Evolutionary conservation across 306 rosid genomes (phyloP), one percentile per base, ranked within the genome.

Genomic region (Vicia sativa): DNA sequence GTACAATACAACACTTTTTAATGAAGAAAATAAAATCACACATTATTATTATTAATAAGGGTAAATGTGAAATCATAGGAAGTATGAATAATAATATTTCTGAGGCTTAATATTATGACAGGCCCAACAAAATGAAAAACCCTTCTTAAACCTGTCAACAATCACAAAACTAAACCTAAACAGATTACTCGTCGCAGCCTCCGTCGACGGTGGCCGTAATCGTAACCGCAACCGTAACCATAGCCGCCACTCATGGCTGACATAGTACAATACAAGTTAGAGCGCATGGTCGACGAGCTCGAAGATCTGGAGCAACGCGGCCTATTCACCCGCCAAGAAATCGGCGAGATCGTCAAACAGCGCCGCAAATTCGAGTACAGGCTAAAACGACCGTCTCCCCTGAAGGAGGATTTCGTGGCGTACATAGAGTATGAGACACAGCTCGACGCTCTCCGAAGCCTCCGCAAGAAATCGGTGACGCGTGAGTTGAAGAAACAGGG

Each of bases 301-400:
- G 81, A 77, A 26, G 85, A 81, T 53, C 77, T 81, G 3, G 85
- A 81, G 67, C 77, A 77, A 49, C 82, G 82, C 9, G 82, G 79
- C 2, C 38, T 81, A 42, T 77, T 81, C 64, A 81, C 15, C 71
- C 79, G 74, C 7, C 77, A 50, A 2, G 85, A 77, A 56, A 81
- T 81, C 2, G 82, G 77, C 1, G 82, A 77, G 52, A 81, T 81
- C 6, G 85, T 81, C 16, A 81, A 77, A 58, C 81, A 81, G 68
- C 37, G 85, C 4, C 77, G 82, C 1, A 81, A 81, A 7, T 81
- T 73, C 11, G 85, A 81, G 79, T 81, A 77, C 71, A 70, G 79
- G 46, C 8, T 81, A 12, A 81, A 73, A 67, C 75, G 82, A 0
- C 82, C 79, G 3, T 29, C 68, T 42, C 82, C 82, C 1, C 43